phyloP scores from a whole-genome alignment of 1,284 basidiomycete species.

The Irpex sp. region DNA sequence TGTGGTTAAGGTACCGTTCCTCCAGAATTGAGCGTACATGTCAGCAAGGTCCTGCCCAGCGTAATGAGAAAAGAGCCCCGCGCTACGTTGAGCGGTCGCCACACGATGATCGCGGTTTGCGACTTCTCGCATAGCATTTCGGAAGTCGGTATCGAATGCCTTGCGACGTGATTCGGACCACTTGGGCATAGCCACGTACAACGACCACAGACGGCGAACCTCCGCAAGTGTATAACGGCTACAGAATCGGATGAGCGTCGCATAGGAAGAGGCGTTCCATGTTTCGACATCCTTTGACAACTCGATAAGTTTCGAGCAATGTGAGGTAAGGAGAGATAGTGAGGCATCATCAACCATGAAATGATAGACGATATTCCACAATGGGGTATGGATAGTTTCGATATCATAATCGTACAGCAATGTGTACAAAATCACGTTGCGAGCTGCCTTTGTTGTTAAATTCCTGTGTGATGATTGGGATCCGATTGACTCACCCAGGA shows the following conservation, averaged over 20 bases:
- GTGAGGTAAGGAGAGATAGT: slow-evolving; percentile 33
- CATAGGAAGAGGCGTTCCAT: slow-evolving; percentile 44
- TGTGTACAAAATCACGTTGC: slow-evolving; percentile 36
- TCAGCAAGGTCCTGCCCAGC: slow-evolving; percentile 20
- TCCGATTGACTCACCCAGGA: slow-evolving; percentile 39
- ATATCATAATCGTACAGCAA: slow-evolving; percentile 31
- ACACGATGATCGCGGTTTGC: slow-evolving; percentile 9
- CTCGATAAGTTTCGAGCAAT: slow-evolving; percentile 41
- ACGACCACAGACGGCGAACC: slow-evolving; percentile 39
- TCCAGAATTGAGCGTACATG: slow-evolving; percentile 33
- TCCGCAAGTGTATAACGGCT: slow-evolving; percentile 38
- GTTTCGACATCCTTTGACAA: slow-evolving; percentile 31
- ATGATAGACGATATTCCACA: slow-evolving; percentile 61
- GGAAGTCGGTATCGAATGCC: slow-evolving; percentile 2
- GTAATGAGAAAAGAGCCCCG: slow-evolving; percentile 32
- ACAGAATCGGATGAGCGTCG: slow-evolving; percentile 32
- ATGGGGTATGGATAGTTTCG: slow-evolving; percentile 10
- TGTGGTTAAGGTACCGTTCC: slow-evolving; percentile 36
- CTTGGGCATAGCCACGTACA: slow-evolving; percentile 29
- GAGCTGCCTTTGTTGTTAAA: slow-evolving; percentile 26
- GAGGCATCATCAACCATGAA: slow-evolving; percentile 44
- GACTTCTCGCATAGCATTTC: background rate
- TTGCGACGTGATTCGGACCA: slow-evolving; percentile 14
- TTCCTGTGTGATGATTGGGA: background rate
- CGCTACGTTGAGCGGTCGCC: slow-evolving; percentile 25